These are phyloP conservation scores for Elsinoe necatrix DNA, from an alignment of 2,329 filamentous ascomycete genomes.

Conservation along the genomic window DNA sequence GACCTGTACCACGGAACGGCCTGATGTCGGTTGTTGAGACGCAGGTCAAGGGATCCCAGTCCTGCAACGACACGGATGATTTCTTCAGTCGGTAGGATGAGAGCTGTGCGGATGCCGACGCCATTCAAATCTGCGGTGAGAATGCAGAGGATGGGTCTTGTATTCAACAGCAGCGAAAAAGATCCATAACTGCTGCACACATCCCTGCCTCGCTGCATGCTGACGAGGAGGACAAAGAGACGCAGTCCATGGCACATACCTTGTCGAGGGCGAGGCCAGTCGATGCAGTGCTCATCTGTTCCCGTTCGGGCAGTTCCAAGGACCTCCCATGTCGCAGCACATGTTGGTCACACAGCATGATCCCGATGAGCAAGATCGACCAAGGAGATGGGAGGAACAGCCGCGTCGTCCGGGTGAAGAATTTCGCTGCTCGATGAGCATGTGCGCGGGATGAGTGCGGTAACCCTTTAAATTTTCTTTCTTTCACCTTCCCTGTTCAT, in stretches of 20 bases:
- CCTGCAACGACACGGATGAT: background rate
- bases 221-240: constrained; percentile 1
- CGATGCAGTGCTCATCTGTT: background rate
- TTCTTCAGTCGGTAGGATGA: background rate
- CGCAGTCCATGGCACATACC: background rate
- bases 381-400: background rate
- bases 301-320: background rate
- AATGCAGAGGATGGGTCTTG: background rate
- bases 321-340: background rate
- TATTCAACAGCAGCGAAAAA: background rate
- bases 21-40: background rate
- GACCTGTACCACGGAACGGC: background rate
- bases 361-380: too few relatives aligned
- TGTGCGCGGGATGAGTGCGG: background rate
- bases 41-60: background rate
- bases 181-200: constrained; percentile 5
- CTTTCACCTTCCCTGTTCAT: background rate
- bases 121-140: background rate
- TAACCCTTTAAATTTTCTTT: background rate
- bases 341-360: background rate
- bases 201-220: background rate
- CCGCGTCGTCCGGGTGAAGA: background rate
- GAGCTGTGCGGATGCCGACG: background rate
- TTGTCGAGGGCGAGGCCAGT: background rate
- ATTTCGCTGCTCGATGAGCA: background rate